Evolutionary conservation across 371 early-diverging fungal species (phyloP).

Genomic region (Circinella umbellata): DNA sequence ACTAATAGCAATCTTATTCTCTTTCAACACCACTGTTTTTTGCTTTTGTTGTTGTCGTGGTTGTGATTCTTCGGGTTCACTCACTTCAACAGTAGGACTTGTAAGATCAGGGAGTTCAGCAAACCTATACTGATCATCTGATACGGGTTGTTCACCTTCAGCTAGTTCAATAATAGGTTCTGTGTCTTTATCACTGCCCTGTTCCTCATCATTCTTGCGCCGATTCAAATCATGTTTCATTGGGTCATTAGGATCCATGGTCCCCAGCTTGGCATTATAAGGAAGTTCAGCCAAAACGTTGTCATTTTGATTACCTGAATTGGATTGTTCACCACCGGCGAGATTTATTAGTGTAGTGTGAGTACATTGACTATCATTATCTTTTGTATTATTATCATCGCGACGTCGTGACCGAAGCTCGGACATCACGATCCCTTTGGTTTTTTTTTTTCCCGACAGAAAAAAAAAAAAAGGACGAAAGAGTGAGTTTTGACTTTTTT

Average conservation of each 20-base stretch:
- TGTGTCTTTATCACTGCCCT: neutral
- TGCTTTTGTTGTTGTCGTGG: neutral
- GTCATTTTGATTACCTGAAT: neutral
- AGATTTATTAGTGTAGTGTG: neutral
- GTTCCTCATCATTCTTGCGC: neutral
- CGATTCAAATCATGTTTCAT: neutral
- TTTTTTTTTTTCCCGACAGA: neutral
- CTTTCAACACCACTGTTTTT: constrained; percentile 20
- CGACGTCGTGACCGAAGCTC: neutral
- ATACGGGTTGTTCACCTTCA: neutral
- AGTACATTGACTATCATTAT: neutral
- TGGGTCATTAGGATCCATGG: neutral
- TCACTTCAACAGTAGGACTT: neutral
- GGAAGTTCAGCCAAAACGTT: neutral
- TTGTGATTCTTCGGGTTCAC: neutral
- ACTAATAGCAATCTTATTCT: constrained; percentile 41
- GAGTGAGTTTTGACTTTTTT: too few relatives aligned
- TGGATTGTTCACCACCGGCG: neutral
- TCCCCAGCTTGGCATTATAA: neutral
- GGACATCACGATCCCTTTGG: neutral
- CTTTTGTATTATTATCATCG: neutral
- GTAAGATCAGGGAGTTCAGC: neutral
- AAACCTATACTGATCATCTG: neutral
- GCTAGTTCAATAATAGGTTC: constrained; percentile 6
- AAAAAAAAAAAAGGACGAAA: neutral